These are phyloP conservation scores for Aspergillus brunneoviolaceus DNA, from an alignment of 2,329 filamentous ascomycete species.

Conservation along the genomic window DNA sequence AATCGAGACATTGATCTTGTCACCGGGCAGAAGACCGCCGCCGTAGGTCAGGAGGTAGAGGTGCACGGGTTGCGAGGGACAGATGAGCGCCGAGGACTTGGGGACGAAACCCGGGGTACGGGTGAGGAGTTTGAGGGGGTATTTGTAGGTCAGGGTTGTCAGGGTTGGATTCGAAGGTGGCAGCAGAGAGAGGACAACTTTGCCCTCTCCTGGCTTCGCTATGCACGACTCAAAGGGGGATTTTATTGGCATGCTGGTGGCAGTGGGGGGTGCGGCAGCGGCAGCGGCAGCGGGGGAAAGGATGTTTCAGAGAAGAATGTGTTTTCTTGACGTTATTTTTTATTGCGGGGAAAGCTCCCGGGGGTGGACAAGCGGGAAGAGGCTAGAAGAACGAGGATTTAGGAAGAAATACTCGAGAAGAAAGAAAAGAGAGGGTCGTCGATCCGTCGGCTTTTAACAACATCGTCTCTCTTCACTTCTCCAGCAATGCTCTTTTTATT, in stretches of 20 bases:
- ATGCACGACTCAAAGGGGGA: constrained; percentile 77
- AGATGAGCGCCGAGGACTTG: constrained; percentile 40
- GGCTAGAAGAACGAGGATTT: background rate
- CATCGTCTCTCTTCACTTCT: constrained; percentile 5
- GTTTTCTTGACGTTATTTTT: background rate
- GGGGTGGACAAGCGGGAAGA: constrained; percentile 1
- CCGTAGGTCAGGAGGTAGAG: constrained; percentile 93
- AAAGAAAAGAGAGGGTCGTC: background rate
- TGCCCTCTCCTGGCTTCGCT: constrained; percentile 74
- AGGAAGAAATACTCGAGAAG: background rate
- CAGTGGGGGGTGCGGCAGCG: background rate
- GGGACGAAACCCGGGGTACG: constrained; percentile 66
- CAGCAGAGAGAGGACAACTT: constrained; percentile 69
- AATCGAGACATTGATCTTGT: constrained; percentile 73
- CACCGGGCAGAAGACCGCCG: constrained; percentile 85
- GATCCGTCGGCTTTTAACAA: constrained; percentile 9
- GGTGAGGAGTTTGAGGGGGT: constrained; percentile 90
- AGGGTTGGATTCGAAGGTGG: constrained; percentile 71
- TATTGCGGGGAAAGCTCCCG: background rate
- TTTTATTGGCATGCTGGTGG: constrained; percentile 36
- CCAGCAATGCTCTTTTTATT: background rate
- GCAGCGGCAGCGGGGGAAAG: background rate
- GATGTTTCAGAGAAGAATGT: background rate
- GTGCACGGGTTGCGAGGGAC: constrained; percentile 59
- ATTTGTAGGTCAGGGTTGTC: constrained; percentile 78